These are phyloP conservation scores for Rhizopogon sp. DNA, from an alignment of 768 basidiomycete species.

Conservation along the genomic window DNA sequence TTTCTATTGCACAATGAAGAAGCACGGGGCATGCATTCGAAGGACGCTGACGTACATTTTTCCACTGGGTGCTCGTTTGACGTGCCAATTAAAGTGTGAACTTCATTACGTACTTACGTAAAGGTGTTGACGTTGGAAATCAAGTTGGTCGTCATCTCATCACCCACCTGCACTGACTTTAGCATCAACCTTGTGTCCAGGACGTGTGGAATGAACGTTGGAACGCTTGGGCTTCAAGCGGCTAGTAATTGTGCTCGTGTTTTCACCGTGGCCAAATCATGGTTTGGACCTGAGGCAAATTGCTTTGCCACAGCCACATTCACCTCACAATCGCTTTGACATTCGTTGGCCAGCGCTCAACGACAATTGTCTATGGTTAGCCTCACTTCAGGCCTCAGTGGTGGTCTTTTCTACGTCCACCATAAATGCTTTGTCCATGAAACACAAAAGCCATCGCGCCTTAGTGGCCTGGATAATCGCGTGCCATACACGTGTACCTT, in stretches of 20 bases:
- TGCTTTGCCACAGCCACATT: background rate
- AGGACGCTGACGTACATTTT: background rate
- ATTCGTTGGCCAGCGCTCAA: background rate
- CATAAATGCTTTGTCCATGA: slow-evolving; percentile 5
- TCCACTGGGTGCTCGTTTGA: background rate
- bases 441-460: slow-evolving; percentile 8
- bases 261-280: background rate
- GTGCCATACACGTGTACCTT: slow-evolving; percentile 27
- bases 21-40: background rate
- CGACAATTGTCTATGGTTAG: background rate
- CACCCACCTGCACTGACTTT: too few species aligned
- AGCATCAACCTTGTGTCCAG: too few species aligned
- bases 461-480: slow-evolving; percentile 22
- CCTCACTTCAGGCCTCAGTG: background rate
- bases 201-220: too few species aligned
- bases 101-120: background rate
- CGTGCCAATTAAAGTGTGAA: too few species aligned
- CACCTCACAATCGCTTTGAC: slow-evolving; percentile 3
- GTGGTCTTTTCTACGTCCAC: slow-evolving; percentile 2
- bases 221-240: too few species aligned
- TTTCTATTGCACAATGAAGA: background rate
- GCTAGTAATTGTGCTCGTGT: background rate
- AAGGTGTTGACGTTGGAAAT: background rate
- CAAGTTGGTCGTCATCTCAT: too few species aligned
- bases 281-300: background rate